Conservation (phyloP, 306 rosid species). For the Quercus agrifolia region DNA sequence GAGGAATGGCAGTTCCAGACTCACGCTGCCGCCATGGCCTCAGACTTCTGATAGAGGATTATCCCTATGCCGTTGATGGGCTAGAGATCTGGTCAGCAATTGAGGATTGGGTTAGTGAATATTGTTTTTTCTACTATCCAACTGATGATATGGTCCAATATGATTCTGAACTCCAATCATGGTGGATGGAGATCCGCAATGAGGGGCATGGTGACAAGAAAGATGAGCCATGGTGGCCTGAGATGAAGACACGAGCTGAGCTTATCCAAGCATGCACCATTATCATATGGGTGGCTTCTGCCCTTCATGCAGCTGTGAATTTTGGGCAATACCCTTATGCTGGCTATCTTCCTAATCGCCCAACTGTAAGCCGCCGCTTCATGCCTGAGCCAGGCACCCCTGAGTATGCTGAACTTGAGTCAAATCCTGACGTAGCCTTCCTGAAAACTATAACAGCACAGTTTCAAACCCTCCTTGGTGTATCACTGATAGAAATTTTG, state of each 20-base stretch:
- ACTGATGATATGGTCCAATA: conserved; percentile 44
- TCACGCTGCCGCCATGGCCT: conserved; percentile 54
- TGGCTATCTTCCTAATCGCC: conserved; percentile 92
- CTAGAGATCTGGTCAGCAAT: conserved; percentile 89
- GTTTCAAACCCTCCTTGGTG: conserved; percentile 80
- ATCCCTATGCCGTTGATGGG: conserved; percentile 88
- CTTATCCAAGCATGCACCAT: conserved; percentile 66
- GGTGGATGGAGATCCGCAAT: conserved; percentile 77
- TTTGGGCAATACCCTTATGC: conserved; percentile 95
- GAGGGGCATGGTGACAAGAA: conserved; percentile 90
- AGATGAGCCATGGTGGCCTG: conserved; percentile 77
- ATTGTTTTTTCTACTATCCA: conserved; percentile 56
- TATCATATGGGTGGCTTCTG: conserved; percentile 94
- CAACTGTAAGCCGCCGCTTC: conserved; percentile 89
- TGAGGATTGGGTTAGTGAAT: conserved; percentile 70
- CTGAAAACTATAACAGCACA: conserved; percentile 89
- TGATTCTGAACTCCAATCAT: conserved; percentile 62
- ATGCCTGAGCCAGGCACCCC: conserved; percentile 90
- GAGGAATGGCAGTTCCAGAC: conserved; percentile 79
- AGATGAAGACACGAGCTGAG: conserved; percentile 52
- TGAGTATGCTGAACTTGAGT: conserved; percentile 64
- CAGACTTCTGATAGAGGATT: conserved; percentile 72
- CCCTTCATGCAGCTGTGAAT: conserved; percentile 93
- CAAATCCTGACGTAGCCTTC: conserved; percentile 64
- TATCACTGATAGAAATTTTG: conserved; percentile 73